Conservation (phyloP, 441 rosid species). For the Euphorbia schlechtendalii region DNA sequence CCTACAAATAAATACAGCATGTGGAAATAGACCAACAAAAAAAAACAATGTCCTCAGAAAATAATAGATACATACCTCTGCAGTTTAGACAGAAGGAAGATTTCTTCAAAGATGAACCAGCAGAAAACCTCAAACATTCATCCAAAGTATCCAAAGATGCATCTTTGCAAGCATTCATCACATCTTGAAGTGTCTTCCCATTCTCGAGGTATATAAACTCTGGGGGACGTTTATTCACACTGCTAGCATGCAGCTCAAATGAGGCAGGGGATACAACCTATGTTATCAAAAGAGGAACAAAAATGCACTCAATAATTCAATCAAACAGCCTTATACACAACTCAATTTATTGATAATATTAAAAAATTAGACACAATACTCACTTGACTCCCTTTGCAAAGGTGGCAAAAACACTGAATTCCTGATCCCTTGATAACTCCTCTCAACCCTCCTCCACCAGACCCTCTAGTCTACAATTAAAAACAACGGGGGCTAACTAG, state of each 20-base stretch:
- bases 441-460: slow-evolving; percentile 40
- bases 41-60: background rate
- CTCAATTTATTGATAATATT: background rate
- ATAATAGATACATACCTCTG: slow-evolving; percentile 49
- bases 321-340: background rate
- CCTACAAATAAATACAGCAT: slow-evolving; percentile 32
- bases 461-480: slow-evolving; percentile 33
- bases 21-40: slow-evolving; percentile 1
- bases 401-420: slow-evolving; percentile 60
- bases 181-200: slow-evolving; percentile 73
- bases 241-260: slow-evolving; percentile 78
- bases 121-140: slow-evolving; percentile 39
- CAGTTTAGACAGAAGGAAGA: slow-evolving; percentile 65
- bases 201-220: slow-evolving; percentile 67
- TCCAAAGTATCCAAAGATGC: slow-evolving; percentile 54
- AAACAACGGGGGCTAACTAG: slow-evolving; percentile 10
- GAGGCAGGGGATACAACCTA: slow-evolving; percentile 56
- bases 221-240: slow-evolving; percentile 80
- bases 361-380: slow-evolving; percentile 19
- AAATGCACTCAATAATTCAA: slow-evolving; percentile 8
- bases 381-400: slow-evolving; percentile 58
- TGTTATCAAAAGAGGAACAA: slow-evolving; percentile 12
- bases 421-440: slow-evolving; percentile 65
- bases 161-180: slow-evolving; percentile 66
- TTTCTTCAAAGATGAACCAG: slow-evolving; percentile 41